phyloP scores from a whole-genome alignment of 225 moss, liverwort and hornwort species.

The Bryoerythrophyllum caledonicum region DNA sequence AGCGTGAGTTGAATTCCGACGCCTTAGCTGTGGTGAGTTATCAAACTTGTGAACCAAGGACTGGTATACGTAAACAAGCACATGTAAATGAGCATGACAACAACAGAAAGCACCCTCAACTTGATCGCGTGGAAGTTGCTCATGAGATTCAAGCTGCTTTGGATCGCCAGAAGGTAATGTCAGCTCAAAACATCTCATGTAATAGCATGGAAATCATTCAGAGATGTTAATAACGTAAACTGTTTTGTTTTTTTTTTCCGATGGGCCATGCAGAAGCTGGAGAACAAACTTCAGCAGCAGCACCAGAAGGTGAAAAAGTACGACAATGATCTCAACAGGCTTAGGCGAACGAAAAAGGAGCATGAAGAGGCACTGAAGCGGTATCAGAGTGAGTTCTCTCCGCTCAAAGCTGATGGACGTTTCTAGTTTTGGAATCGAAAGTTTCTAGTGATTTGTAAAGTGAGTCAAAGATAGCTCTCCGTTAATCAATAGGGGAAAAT shows the following conservation, averaged over 20 bases:
- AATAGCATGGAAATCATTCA: too few relatives aligned
- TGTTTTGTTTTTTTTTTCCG: not conserved
- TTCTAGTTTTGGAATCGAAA: too few relatives aligned
- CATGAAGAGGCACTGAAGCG: not conserved
- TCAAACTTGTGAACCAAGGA: not conserved
- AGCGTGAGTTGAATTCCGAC: not conserved
- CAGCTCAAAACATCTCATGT: too few relatives aligned
- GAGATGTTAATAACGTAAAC: not conserved
- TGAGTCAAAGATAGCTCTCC: too few relatives aligned
- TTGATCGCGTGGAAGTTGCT: not conserved
- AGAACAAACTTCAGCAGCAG: not conserved
- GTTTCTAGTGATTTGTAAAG: too few relatives aligned
- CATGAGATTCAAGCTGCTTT: not conserved
- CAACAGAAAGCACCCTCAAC: not conserved
- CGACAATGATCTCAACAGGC: not conserved
- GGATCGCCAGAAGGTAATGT: slow-evolving; percentile 10
- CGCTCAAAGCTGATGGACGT: not conserved
- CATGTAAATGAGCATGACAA: not conserved
- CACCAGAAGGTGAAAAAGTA: not conserved
- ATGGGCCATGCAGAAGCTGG: slow-evolving; percentile 12
- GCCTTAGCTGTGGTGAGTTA: not conserved
- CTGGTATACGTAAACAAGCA: not conserved
- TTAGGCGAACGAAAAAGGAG: not conserved
- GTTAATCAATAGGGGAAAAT: too few relatives aligned
- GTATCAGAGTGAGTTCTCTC: slow-evolving; percentile 12